Conservation (phyloP, 805 yeast genomes). For the Cyberlindnera americana region DNA sequence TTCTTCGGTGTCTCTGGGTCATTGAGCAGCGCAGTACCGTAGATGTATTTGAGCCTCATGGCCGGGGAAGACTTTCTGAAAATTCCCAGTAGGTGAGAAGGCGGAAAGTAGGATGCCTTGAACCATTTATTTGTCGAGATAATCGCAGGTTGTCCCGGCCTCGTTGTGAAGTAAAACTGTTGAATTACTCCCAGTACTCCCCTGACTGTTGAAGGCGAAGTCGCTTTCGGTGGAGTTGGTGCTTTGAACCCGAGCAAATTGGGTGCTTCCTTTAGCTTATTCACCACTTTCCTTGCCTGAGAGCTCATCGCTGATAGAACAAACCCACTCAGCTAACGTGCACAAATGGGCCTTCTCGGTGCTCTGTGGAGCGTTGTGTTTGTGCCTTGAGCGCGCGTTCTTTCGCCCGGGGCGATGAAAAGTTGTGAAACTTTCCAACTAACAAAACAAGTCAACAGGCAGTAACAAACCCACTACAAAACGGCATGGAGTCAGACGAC, state of each 20-base stretch:
- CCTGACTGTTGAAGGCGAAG: slow-evolving; percentile 5
- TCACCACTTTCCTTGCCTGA: not conserved
- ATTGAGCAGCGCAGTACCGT: slow-evolving; percentile 17
- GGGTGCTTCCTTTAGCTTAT: not conserved
- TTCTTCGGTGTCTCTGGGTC: slow-evolving; percentile 9
- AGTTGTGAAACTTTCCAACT: no score
- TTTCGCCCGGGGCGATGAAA: no score
- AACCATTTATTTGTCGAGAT: slow-evolving; percentile 12
- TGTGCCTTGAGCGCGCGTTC: no score
- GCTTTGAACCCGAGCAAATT: not conserved
- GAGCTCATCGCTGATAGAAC: not conserved
- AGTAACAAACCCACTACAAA: not conserved
- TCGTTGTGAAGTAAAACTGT: slow-evolving; percentile 11
- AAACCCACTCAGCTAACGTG: no score
- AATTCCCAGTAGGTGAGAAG: slow-evolving; percentile 19
- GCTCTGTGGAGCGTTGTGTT: no score
- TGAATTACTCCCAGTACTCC: slow-evolving; percentile 11
- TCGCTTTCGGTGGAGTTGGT: slow-evolving; percentile 6
- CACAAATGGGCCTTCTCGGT: no score
- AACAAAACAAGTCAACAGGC: not conserved
- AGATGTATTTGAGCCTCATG: slow-evolving; percentile 18
- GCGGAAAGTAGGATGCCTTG: slow-evolving; percentile 20
- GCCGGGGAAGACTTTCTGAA: slow-evolving; percentile 26
- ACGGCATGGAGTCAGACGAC: slow-evolving; percentile 9
- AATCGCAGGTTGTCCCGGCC: slow-evolving; percentile 11